Evolutionary conservation across 2,329 filamentous ascomycete genomes (phyloP), one percentile per base, ranked within the genome.

Genomic region (Graphilbum fragrans): DNA sequence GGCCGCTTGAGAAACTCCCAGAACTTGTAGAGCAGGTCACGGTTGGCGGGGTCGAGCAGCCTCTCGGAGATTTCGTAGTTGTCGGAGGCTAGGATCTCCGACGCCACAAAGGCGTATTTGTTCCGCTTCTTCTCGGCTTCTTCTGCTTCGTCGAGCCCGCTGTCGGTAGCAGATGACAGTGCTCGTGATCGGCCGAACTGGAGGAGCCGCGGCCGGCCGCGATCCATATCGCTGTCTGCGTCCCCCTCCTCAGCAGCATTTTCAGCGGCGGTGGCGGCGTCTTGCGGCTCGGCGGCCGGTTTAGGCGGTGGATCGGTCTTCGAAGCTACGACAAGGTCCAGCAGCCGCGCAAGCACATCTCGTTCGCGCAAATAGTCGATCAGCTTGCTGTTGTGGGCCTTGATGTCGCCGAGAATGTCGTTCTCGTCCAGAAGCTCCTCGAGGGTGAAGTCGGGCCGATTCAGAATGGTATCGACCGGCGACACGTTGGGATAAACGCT

Each of bases 401-500:
- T 98, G 49, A 98, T 76, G 71, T 98, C 92, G 62, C 95, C 87
- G 53, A 96, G 92, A 54, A 96, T 68, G 59, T 98, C 92, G 56
- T 84, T 83, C 70, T 98, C 92, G 61, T 96, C 88, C 48, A 98
- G 78, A 45, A 98, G 72, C 59, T 96, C 90, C 64, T 98, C 92
- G 50, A 96, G 81, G 40, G 85, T 87, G 59, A 95, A 88, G 64
- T 94, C 85, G 53, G 93, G 80, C 64, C 94, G 94, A 60, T 98
- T 92, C 60, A 98, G 86, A 57, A 98, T 85, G 53, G 82, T 87
- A 65, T 96, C 92, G 64, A 98, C 86, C 58, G 88, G 83, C 55
- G 90, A 95, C 65, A 94, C 83, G 73, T 86, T 94, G 72, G 88
- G 86, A 74, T 96, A 96, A 58, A 87, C 87, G 74, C 92, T 90